Evolutionary conservation across 1,139 yeast genomes (phyloP), one percentile per base, ranked within the genome.

Genomic region (Debaryomyces robertsiae): DNA sequence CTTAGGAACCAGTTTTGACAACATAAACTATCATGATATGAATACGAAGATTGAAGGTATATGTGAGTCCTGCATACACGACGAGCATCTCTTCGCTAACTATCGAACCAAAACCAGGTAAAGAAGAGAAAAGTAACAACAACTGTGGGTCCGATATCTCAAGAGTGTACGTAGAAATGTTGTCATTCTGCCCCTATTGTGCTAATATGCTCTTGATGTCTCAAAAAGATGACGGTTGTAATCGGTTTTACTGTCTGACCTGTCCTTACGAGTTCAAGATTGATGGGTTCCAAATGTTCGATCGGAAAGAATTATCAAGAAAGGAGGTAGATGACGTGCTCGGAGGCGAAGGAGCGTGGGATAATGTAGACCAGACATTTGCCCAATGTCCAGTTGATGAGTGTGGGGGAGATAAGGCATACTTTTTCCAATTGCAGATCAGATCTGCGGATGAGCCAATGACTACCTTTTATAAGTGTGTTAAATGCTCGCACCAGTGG

Each of bases 301-400:
- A 91, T 60, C 75, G 97, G 45, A 89, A 86, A 59, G 77, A 77
- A 45, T 75, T 93, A 57, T 85, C 87, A 28, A 75, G 96, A 59
- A 93, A 93, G 58, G 87, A 89, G 53, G 94, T 93, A 3, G 99
- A 93, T 63, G 98, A 93, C 67, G 96, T 93, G 9, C 75, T 93
- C 19, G 98, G 99, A 45, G 96, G 96, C 30, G 94, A 84, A 50
- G 98, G 96, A 19, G 95, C 98, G 3, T 93, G 98, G 98, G 98
- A 93, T 61, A 91, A 93, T 58, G 98, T 94, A 23, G 98, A 94
- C 59, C 93, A 85, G 56, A 85, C 93, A 0, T 71, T 80, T 2
- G 85, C 93, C 0, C 96, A 93, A 60, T 93, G 98, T 70, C 96
- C 97, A 3, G 73, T 79, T 32, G 95, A 87, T 47, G 64, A 75